Evolutionary conservation across 2,329 filamentous ascomycete genomes (phyloP).

Genomic region (Pseudocercospora pini-densiflorae): DNA sequence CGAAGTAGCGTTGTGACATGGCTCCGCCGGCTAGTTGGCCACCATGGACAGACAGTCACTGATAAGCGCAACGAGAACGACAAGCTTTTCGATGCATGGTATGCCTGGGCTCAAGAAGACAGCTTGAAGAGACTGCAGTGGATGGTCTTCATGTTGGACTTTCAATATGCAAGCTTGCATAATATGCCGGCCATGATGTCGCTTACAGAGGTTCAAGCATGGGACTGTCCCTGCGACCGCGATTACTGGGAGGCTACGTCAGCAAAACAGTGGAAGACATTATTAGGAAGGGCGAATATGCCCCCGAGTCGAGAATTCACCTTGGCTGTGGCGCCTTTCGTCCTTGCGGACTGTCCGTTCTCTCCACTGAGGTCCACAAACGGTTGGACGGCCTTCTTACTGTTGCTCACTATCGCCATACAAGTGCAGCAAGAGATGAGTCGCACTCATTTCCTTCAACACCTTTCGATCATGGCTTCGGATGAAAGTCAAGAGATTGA

Average conservation of each 20-base stretch:
- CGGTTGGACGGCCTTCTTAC: neutral
- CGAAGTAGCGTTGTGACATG: conserved; percentile 2
- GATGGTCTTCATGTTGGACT: neutral
- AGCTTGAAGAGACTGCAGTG: neutral
- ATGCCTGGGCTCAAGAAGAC: neutral
- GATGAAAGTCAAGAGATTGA: neutral
- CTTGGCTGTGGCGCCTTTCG: neutral
- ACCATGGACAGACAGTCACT: neutral
- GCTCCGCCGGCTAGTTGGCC: neutral
- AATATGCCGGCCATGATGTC: conserved; percentile 4
- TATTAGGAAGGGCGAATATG: neutral
- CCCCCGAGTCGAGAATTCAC: neutral
- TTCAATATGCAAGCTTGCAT: neutral
- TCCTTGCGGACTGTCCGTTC: neutral
- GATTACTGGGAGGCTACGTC: conserved; percentile 2
- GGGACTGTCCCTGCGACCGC: neutral
- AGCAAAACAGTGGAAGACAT: neutral
- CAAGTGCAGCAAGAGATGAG: neutral
- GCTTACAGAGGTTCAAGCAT: neutral
- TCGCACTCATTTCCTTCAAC: neutral
- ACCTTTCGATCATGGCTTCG: neutral
- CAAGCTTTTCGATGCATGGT: neutral
- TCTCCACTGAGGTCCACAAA: neutral
- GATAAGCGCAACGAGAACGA: neutral
- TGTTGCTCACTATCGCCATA: neutral